A percentile compares a stretch with the other conserved stretches of the same genome.
Evolutionary conservation across 306 rosid species (phyloP).

Genomic region (Trifolium fragiferum): DNA sequence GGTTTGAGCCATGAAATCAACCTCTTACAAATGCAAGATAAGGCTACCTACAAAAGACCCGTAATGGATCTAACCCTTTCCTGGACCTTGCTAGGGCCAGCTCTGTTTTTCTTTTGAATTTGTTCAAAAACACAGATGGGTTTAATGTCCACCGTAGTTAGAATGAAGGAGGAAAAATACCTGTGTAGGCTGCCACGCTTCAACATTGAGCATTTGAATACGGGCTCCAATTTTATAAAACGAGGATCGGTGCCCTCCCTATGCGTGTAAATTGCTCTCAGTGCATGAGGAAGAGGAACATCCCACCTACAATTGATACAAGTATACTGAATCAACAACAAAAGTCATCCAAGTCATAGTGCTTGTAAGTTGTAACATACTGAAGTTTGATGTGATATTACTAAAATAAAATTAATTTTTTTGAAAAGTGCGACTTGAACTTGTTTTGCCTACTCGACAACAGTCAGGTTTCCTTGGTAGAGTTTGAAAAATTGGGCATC

Average conservation of each 20-base stretch:
- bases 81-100: neutral
- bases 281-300: conserved; percentile 75
- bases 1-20: neutral
- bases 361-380: conserved; percentile 29
- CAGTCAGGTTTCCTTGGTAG: too few species aligned
- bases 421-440: too few species aligned
- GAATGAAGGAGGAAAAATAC: conserved; percentile 44
- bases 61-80: neutral
- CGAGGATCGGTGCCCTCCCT: conserved; percentile 86
- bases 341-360: conserved; percentile 25
- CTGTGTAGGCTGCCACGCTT: conserved; percentile 68
- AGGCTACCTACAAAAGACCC: neutral
- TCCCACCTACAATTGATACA: conserved; percentile 79
- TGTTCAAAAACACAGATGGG: conserved; percentile 4
- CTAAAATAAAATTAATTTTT: too few species aligned
- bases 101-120: neutral
- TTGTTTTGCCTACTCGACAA: too few species aligned
- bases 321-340: conserved; percentile 39
- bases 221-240: conserved; percentile 78
- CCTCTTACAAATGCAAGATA: conserved; percentile 3
- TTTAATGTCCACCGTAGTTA: conserved; percentile 14
- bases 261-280: conserved; percentile 60
- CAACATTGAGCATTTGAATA: conserved; percentile 77
- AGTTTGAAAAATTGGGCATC: too few species aligned
- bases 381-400: neutral